Conservation (phyloP, 2,329 filamentous ascomycete species). For the Nothophaeocryptopus gaeumannii region DNA sequence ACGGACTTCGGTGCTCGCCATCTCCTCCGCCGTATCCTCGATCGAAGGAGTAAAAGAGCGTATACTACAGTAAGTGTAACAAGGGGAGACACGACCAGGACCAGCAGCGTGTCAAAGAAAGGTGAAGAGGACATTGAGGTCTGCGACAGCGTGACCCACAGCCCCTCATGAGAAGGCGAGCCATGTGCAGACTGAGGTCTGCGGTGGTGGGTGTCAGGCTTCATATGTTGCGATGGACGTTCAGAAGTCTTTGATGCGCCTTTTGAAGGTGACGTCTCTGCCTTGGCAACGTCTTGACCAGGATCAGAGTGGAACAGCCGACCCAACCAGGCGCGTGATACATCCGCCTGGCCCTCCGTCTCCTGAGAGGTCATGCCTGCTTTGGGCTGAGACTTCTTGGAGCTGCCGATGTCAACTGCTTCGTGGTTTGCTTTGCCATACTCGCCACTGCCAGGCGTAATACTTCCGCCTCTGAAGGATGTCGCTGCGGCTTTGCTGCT, state of each 20-base stretch:
- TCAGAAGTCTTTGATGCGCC: constrained; percentile 6
- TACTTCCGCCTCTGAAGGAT: constrained; percentile 59
- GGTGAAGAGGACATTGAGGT: constrained; percentile 83
- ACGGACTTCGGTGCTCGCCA: constrained; percentile 98
- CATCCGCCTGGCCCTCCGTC: constrained; percentile 14
- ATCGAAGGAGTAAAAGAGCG: constrained; percentile 78
- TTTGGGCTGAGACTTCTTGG: constrained; percentile 15
- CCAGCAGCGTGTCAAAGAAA: constrained; percentile 94
- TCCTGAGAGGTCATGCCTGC: constrained; percentile 19
- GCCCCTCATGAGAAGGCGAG: constrained; percentile 60
- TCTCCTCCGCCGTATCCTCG: constrained; percentile 79
- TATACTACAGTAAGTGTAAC: constrained; percentile 93
- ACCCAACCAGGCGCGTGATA: constrained; percentile 27
- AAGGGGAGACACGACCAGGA: constrained; percentile 90
- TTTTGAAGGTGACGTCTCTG: constrained; percentile 9
- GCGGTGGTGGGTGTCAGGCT: constrained; percentile 13
- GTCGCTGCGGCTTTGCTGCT: constrained; percentile 24
- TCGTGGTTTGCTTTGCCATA: constrained; percentile 51
- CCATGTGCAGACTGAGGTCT: constrained; percentile 14
- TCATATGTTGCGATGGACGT: not conserved
- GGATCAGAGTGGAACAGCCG: constrained; percentile 23
- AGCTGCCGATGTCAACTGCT: constrained; percentile 21
- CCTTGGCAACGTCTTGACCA: constrained; percentile 10
- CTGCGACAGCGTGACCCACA: constrained; percentile 96
- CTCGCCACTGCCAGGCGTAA: constrained; percentile 70